These are phyloP conservation scores for Cladobotryum protrusum DNA, from an alignment of 2,329 filamentous ascomycete species.

Conservation along the genomic window DNA sequence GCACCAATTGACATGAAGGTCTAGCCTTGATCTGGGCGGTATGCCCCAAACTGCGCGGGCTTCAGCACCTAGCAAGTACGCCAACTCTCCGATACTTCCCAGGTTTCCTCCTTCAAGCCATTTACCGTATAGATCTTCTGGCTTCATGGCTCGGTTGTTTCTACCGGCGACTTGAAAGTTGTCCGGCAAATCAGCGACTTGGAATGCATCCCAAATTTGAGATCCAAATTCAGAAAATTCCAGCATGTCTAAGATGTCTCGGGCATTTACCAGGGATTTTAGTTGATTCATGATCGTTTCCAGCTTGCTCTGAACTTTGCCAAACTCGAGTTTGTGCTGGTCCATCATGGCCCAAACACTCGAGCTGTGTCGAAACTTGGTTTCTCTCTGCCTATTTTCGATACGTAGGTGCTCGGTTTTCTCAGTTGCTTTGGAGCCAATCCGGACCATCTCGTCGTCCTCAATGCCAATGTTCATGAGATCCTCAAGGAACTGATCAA, in stretches of 20 bases:
- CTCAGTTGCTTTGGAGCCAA: conserved; percentile 53
- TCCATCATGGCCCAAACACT: background rate
- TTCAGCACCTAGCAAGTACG: conserved; percentile 16
- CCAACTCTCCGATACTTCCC: background rate
- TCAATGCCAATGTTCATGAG: conserved; percentile 54
- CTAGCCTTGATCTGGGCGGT: conserved; percentile 26
- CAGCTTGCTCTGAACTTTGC: background rate
- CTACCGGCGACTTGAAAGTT: conserved; percentile 42
- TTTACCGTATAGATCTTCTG: conserved; percentile 14
- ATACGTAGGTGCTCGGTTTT: conserved; percentile 45
- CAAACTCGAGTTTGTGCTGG: background rate
- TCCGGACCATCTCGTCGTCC: conserved; percentile 45
- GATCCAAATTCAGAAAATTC: conserved; percentile 47
- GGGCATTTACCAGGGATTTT: background rate
- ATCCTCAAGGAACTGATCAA: conserved; percentile 57
- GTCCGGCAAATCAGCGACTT: conserved; percentile 37
- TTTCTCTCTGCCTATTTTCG: conserved; percentile 27
- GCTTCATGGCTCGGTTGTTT: conserved; percentile 36
- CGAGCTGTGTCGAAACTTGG: background rate
- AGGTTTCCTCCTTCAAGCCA: conserved; percentile 14
- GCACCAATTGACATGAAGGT: conserved; percentile 37
- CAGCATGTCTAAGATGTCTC: conserved; percentile 30
- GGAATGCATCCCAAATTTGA: conserved; percentile 51
- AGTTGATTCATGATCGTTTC: background rate
- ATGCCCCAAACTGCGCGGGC: conserved; percentile 48